Conservation (phyloP, 768 basidiomycete species). For the Termitomyces sp. region DNA sequence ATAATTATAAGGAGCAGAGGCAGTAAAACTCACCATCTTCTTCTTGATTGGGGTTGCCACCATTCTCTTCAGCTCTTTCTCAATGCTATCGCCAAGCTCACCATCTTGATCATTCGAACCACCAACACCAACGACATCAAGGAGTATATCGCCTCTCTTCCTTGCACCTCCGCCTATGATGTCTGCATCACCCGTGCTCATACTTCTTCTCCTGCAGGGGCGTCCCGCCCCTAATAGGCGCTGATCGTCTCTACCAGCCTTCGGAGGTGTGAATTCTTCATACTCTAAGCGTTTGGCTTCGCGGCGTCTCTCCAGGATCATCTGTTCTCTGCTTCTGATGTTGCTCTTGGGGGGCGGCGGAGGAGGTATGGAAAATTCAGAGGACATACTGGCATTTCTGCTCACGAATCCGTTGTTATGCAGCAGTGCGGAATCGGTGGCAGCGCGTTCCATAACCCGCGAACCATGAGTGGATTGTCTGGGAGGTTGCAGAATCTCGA, state of each 20-base stretch:
- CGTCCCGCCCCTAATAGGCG: slow-evolving; percentile 35
- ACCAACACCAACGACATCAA: slow-evolving; percentile 30
- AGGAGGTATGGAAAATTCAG: slow-evolving; percentile 33
- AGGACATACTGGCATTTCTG: slow-evolving; percentile 37
- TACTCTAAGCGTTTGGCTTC: slow-evolving; percentile 53
- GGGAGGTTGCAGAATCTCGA: slow-evolving; percentile 21
- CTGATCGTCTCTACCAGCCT: slow-evolving; percentile 12
- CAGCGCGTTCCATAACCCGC: slow-evolving; percentile 35
- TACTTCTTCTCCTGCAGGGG: slow-evolving; percentile 61
- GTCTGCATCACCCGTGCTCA: slow-evolving; percentile 74
- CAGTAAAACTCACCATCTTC: slow-evolving; percentile 33
- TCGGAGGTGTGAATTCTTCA: slow-evolving; percentile 25
- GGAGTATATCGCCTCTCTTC: slow-evolving; percentile 28
- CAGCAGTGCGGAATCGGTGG: slow-evolving; percentile 44
- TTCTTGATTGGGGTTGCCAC: slow-evolving; percentile 35
- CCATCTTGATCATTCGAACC: slow-evolving; percentile 34
- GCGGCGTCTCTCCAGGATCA: slow-evolving; percentile 67
- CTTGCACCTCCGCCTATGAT: slow-evolving; percentile 29
- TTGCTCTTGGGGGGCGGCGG: slow-evolving; percentile 61
- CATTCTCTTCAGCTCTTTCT: slow-evolving; percentile 63
- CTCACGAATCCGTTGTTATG: slow-evolving; percentile 31
- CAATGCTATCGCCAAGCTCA: slow-evolving; percentile 62
- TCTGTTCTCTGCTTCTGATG: slow-evolving; percentile 56
- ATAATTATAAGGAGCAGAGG: slow-evolving; percentile 4
- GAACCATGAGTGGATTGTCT: slow-evolving; percentile 9